A percentile compares a stretch with the other conserved stretches of the same genome.
Evolutionary conservation across 148 eudicot species (phyloP).

Genomic region (Nyssa sinensis): DNA sequence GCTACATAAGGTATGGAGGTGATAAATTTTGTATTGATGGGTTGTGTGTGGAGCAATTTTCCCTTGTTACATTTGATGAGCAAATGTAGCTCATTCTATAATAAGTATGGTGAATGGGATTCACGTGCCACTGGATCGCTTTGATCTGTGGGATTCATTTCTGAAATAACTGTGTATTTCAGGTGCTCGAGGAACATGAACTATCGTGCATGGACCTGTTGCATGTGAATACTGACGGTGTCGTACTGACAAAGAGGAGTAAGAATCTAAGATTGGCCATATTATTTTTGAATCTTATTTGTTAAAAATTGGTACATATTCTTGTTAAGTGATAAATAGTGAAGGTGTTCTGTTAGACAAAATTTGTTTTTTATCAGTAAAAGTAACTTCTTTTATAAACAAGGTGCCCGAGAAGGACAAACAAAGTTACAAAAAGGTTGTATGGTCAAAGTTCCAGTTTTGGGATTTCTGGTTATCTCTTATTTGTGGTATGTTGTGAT

Average conservation of each 20-base stretch:
- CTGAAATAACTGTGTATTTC: slow-evolving; percentile 13
- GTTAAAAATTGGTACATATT: background rate
- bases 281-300: background rate
- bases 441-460: background rate
- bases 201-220: slow-evolving; percentile 78
- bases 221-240: slow-evolving; percentile 80
- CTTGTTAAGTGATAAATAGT: background rate
- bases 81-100: background rate
- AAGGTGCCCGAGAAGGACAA: too few species aligned
- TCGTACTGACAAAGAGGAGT: slow-evolving; percentile 77
- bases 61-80: background rate
- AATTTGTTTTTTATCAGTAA: background rate
- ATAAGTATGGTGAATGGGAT: background rate
- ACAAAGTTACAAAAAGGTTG: background rate
- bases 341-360: background rate
- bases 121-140: background rate
- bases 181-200: slow-evolving; percentile 92
- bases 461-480: background rate
- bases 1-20: slow-evolving; percentile 66
- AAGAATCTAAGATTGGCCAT: slow-evolving; percentile 28
- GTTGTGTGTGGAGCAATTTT: background rate
- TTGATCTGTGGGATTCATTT: background rate
- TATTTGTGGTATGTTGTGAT: background rate
- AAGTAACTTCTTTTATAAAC: too few species aligned
- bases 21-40: background rate